Evolutionary conservation across 1,284 basidiomycete genomes (phyloP).

Genomic region (Cryptococcus jaspeensis): DNA sequence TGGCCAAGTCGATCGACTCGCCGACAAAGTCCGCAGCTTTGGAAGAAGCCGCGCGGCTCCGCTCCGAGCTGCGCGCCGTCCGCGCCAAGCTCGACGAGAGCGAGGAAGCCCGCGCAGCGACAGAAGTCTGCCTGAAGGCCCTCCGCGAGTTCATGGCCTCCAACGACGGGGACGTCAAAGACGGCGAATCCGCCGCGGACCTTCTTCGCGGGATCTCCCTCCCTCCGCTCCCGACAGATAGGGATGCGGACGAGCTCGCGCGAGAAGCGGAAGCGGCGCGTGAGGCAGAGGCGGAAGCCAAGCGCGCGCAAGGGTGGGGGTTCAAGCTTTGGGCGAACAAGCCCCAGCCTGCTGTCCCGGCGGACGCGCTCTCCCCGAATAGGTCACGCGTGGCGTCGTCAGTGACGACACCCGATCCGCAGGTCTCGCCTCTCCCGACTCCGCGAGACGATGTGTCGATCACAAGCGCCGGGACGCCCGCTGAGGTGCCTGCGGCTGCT

Average conservation of each 20-base stretch:
- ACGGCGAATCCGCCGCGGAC: conserved; percentile 16
- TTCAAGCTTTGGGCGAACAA: conserved; percentile 34
- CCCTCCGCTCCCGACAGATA: conserved; percentile 61
- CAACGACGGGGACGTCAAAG: conserved; percentile 1
- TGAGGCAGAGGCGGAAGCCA: conserved; percentile 10
- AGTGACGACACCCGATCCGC: conserved; percentile 5
- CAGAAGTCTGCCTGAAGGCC: conserved; percentile 77
- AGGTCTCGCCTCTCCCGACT: conserved; percentile 19
- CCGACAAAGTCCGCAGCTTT: conserved; percentile 9
- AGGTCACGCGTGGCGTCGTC: conserved; percentile 15
- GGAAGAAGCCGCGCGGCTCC: conserved; percentile 60
- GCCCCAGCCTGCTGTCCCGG: conserved; percentile 11
- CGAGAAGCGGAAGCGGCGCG: conserved; percentile 57
- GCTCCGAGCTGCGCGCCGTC: conserved; percentile 61
- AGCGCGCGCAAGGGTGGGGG: conserved; percentile 28
- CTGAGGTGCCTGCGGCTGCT: not conserved
- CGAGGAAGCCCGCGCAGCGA: conserved; percentile 78
- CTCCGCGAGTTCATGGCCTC: conserved; percentile 76
- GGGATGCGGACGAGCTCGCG: conserved; percentile 57
- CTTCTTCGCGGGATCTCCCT: conserved; percentile 52
- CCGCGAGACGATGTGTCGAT: conserved; percentile 14
- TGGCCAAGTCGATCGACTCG: not conserved
- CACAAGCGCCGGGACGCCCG: conserved; percentile 5
- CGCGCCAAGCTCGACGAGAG: conserved; percentile 68
- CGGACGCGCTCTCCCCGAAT: conserved; percentile 15